Percentiles rank a stretch among this genome's conserved stretches.
Conservation (phyloP, 257 asterid species). For the Anisodus acutangulus region DNA sequence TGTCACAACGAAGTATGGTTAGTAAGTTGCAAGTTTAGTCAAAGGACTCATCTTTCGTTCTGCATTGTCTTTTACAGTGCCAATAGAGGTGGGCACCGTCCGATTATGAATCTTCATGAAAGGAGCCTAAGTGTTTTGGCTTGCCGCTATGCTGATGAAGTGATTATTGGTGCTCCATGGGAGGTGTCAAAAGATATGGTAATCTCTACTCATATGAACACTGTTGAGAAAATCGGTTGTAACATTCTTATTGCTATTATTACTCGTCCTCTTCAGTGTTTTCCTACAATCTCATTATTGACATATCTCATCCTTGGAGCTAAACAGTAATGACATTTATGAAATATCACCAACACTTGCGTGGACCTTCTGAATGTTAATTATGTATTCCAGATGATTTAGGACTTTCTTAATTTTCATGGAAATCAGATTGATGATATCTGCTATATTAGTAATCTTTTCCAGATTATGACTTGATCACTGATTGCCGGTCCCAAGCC, state of each 20-base stretch:
- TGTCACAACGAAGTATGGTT: background rate
- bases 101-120: conserved; percentile 98
- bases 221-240: conserved; percentile 30
- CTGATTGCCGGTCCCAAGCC: background rate
- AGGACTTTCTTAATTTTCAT: background rate
- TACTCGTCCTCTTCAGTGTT: background rate
- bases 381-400: background rate
- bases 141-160: conserved; percentile 94
- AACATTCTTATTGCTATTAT: conserved; percentile 21
- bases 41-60: conserved; percentile 12
- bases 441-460: background rate
- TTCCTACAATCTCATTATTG: conserved; percentile 15
- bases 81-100: conserved; percentile 95
- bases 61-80: conserved; percentile 58
- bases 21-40: background rate
- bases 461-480: conserved; percentile 19
- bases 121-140: conserved; percentile 99
- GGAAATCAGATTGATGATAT: conserved; percentile 8
- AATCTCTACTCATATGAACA: conserved; percentile 26
- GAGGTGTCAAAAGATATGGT: conserved; percentile 98
- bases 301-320: background rate
- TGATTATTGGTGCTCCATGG: conserved; percentile 98
- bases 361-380: background rate
- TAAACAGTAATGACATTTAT: background rate
- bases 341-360: conserved; percentile 7